Evolutionary conservation across 331 rosid genomes (phyloP), one percentile per base, ranked within the genome.

Genomic region (Pyracantha coccinea): DNA sequence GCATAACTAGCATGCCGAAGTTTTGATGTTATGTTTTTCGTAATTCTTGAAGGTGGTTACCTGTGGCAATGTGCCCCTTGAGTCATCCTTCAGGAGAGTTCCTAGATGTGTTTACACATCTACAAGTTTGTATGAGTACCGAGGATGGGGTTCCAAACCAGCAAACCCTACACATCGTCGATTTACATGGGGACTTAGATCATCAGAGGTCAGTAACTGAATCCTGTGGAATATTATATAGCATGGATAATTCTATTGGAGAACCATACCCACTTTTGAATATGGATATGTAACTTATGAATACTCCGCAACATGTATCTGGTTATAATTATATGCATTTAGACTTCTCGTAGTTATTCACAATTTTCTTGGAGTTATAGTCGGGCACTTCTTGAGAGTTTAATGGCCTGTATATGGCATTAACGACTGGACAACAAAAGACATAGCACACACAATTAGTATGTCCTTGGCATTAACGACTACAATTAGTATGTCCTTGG

Each of bases 141-240:
- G 97, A 67, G 97, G 97, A 75, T 94, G 99, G 99, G 97, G 84
- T 86, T 94, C 99, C 64, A 94, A 92, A 79, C 92, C 95, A 27
- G 99, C 99, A 47, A 91, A 94, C 69, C 82, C 99, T 63, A 88
- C 86, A 67, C 99, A 94, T 81, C 93, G 88, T 29, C 97, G 87
- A 66, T 92, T 94, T 86, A 90, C 97, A 47, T 94, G 99, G 99
- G 99, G 99, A 70, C 87, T 94, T 61, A 85, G 99, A 78, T 88
- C 97, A 17, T 84, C 96, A 7, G 99, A 94, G 97, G 98, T 89
- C 59, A 79, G 86, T 59, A 60, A 64, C 74, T 52, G 72, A 71
- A 4, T 20, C 57, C 14, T 69, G 7, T 25, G 61, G 55, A 66
- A 38, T 38, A 45, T 32, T 55, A 45, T 31, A 12, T 66, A 14